Evolutionary conservation across 2,329 filamentous ascomycete genomes (phyloP).

Genomic region (Alternaria brassicae): DNA sequence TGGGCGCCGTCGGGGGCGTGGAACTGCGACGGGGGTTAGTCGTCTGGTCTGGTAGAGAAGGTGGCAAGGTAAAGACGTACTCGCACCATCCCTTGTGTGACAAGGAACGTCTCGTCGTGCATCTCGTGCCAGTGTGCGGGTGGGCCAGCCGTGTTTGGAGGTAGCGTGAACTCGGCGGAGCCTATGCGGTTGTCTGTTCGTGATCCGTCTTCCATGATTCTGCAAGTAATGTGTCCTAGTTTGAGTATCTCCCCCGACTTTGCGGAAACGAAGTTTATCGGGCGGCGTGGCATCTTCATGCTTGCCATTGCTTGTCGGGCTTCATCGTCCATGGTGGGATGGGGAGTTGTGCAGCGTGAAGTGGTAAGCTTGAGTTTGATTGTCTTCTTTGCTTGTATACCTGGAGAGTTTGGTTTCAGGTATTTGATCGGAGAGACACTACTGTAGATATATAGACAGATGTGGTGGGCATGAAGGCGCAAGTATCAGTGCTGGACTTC

Average conservation of each 20-base stretch:
- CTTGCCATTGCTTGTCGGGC: conserved; percentile 40
- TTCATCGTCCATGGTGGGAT: conserved; percentile 45
- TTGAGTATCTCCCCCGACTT: conserved; percentile 58
- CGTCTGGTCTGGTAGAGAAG: neutral
- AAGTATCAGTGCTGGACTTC: conserved; percentile 12
- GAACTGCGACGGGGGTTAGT: conserved; percentile 48
- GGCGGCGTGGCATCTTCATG: conserved; percentile 52
- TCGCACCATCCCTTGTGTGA: conserved; percentile 58
- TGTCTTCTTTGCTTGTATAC: neutral
- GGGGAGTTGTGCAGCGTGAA: neutral
- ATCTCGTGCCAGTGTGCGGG: conserved; percentile 64
- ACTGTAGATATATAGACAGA: neutral
- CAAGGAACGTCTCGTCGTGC: conserved; percentile 64
- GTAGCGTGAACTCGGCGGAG: conserved; percentile 58
- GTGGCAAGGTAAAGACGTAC: neutral
- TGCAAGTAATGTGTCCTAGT: conserved; percentile 58
- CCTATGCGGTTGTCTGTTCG: conserved; percentile 59
- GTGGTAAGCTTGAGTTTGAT: neutral
- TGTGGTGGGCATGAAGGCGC: neutral
- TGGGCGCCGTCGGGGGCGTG: conserved; percentile 55
- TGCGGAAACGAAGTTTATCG: conserved; percentile 59
- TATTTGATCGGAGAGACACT: neutral
- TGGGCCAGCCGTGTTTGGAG: conserved; percentile 56
- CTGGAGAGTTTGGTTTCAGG: neutral
- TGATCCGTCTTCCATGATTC: conserved; percentile 61